These are phyloP conservation scores for Porogramme epimiltina DNA, from an alignment of 1,284 basidiomycete genomes.

Conservation along the genomic window DNA sequence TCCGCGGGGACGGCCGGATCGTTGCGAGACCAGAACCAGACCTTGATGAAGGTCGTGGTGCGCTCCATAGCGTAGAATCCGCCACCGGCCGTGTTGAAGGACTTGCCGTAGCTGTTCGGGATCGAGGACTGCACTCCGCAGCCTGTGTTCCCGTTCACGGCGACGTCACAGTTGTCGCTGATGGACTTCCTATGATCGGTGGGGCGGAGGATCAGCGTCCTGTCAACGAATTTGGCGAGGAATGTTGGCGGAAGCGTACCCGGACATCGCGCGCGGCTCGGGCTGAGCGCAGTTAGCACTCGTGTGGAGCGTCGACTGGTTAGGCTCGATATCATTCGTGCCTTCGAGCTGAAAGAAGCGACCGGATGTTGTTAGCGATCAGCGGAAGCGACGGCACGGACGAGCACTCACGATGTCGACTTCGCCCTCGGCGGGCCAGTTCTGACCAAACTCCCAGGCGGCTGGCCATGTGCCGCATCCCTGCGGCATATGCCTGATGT, in stretches of 20 bases:
- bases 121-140: constrained; percentile 57
- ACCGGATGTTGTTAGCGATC: neutral
- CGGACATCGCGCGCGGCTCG: constrained; percentile 19
- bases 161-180: constrained; percentile 51
- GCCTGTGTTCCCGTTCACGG: constrained; percentile 59
- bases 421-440: constrained; percentile 38
- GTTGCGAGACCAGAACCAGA: constrained; percentile 54
- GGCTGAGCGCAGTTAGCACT: constrained; percentile 44
- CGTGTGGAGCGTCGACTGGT: constrained; percentile 58
- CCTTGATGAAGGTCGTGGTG: constrained; percentile 42
- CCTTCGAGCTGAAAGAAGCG: constrained; percentile 41
- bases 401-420: constrained; percentile 35
- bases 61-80: constrained; percentile 60
- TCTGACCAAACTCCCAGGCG: constrained; percentile 46
- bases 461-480: constrained; percentile 70
- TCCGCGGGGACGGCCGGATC: constrained; percentile 41
- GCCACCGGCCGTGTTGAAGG: constrained; percentile 61
- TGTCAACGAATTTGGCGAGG: too few relatives aligned
- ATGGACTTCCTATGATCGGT: constrained; percentile 14
- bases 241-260: constrained; percentile 25
- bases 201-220: neutral
- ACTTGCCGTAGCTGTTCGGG: constrained; percentile 52
- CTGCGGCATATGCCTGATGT: constrained; percentile 59
- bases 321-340: constrained; percentile 50
- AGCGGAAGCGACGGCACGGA: neutral